Evolutionary conservation across 2,329 filamentous ascomycete species (phyloP).

Genomic region (Fusarium oxysporum): DNA sequence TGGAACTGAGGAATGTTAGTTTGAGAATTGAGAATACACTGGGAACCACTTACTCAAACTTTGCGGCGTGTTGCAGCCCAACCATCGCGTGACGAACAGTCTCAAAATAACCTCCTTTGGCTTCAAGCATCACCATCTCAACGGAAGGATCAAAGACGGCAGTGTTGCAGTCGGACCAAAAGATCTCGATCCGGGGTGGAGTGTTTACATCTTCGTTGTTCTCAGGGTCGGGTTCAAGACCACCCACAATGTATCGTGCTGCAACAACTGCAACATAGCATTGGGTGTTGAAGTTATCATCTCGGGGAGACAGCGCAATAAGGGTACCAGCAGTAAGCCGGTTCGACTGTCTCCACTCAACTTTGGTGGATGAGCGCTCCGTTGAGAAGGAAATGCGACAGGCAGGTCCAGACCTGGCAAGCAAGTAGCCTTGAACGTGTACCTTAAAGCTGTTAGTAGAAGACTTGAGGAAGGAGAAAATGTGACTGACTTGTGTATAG

Average conservation of each 20-base stretch:
- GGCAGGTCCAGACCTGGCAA: constrained; percentile 71
- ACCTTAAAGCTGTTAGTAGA: constrained; percentile 61
- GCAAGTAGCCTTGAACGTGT: constrained; percentile 72
- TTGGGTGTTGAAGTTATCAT: constrained; percentile 71
- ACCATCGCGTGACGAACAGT: constrained; percentile 77
- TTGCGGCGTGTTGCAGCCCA: constrained; percentile 72
- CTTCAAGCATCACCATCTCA: constrained; percentile 84
- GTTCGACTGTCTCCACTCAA: constrained; percentile 71
- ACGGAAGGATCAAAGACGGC: constrained; percentile 74
- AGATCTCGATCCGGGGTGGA: constrained; percentile 80
- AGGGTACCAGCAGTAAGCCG: constrained; percentile 65
- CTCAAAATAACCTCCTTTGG: constrained; percentile 80
- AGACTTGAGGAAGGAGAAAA: not conserved
- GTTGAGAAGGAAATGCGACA: constrained; percentile 78
- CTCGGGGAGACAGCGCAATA: constrained; percentile 62
- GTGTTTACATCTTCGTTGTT: constrained; percentile 36
- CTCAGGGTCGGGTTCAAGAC: constrained; percentile 65
- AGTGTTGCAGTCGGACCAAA: constrained; percentile 72
- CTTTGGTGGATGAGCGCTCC: constrained; percentile 70
- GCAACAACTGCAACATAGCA: constrained; percentile 80
- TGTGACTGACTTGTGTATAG: constrained; percentile 70
- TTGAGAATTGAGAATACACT: not conserved
- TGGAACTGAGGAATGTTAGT: constrained; percentile 57
- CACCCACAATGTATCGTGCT: constrained; percentile 70
- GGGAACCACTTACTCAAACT: constrained; percentile 62